These are phyloP conservation scores for Salvia sclarea DNA, from an alignment of 305 asterid species.

Conservation along the genomic window DNA sequence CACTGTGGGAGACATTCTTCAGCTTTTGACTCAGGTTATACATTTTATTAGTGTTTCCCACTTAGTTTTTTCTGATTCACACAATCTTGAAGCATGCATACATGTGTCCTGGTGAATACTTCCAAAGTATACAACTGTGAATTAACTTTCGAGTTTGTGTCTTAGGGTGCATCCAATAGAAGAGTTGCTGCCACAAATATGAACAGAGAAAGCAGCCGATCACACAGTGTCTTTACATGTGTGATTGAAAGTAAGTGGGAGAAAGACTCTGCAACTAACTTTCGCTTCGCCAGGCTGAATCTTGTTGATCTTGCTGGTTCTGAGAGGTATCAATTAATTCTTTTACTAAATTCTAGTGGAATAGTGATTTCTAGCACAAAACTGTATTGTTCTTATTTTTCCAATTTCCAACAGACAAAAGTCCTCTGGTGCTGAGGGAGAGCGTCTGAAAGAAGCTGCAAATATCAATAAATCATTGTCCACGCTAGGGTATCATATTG, in stretches of 20 bases:
- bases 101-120: constrained; percentile 17
- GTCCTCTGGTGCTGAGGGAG: constrained; percentile 98
- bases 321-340: constrained; percentile 61
- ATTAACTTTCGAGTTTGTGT: constrained; percentile 29
- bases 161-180: constrained; percentile 87
- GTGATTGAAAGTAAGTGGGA: constrained; percentile 97
- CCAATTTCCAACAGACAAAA: constrained; percentile 67
- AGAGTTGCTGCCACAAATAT: constrained; percentile 96
- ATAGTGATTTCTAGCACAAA: background rate
- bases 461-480: constrained; percentile 89
- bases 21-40: constrained; percentile 81
- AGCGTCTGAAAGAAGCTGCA: constrained; percentile 96
- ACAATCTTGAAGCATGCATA: constrained; percentile 12
- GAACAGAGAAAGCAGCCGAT: constrained; percentile 99
- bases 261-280: constrained; percentile 80
- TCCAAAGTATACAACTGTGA: constrained; percentile 15
- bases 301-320: constrained; percentile 99
- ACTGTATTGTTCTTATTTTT: constrained; percentile 25
- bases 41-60: background rate
- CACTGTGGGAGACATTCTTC: constrained; percentile 87
- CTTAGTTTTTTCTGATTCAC: constrained; percentile 13
- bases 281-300: constrained; percentile 91
- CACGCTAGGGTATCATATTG: constrained; percentile 73
- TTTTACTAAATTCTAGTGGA: constrained; percentile 21
- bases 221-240: constrained; percentile 97